Evolutionary conservation across 2,329 filamentous ascomycete species (phyloP), one percentile per base, ranked within the genome.

Genomic region (Hypoxylon sp.): DNA sequence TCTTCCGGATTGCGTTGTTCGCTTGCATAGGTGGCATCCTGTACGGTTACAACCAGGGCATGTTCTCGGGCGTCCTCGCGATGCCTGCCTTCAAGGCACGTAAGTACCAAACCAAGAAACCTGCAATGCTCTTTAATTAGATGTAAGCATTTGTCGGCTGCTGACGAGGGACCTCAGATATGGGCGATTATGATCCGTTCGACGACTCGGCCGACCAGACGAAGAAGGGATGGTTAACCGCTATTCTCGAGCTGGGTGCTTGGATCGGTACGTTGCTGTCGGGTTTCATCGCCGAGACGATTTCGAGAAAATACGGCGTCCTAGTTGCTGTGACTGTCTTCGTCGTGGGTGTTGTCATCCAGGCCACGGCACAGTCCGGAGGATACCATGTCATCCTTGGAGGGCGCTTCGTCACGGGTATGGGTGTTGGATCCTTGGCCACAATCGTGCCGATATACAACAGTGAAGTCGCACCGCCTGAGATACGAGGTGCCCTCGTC

Each of bases 41-140:
- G 1, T 83, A 89, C 67, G 86, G 88, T 13, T 91, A 90, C 71
- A 90, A 91, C 65, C 86, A 90, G 67, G 88, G 88, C 60, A 86
- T 90, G 71, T 89, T 90, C 71, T 83, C 82, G n/a, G 87, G 88
- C 16, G 82, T 91, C 5, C 67, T 84, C 6, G 75, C 76, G 11
- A 84, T 84, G 81, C 73, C 73, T 1, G 63, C 79, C 3, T 84
- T 84, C 52, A 71, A 78, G 56, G 62, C 68, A 37, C 78, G 78
- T 80, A 63, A 59, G 79, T 69, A 5, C 27, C 21, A 7, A 45
- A 21, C 7, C 19, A 9, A 26, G n/a, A 13, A 7, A 6, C 5
- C 21, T 5, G 21, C 12, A 11, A 36, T n/a, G 19, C 3, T 5
- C n/a, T 34, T 12, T 20, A 31, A 8, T 7, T 16, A 11, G 9